Evolutionary conservation across 768 basidiomycete genomes (phyloP).

Genomic region (Tulasnella sp.): DNA sequence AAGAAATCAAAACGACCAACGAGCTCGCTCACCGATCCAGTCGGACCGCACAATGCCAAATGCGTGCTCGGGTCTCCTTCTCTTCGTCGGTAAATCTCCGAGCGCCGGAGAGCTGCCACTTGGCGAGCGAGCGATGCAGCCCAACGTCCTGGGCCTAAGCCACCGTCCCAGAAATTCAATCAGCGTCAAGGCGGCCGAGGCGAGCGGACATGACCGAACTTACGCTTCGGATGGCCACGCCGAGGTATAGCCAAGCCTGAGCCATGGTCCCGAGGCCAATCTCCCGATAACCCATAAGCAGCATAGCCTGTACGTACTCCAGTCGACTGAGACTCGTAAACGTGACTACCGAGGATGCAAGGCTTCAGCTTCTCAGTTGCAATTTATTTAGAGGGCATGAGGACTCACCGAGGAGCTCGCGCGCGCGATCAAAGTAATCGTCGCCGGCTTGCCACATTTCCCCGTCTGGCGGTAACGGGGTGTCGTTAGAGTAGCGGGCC

Average conservation of each 20-base stretch:
- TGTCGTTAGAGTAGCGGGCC: slow-evolving; percentile 53
- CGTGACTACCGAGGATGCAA: neutral
- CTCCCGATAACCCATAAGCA: slow-evolving; percentile 80
- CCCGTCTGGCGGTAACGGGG: neutral
- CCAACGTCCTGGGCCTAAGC: slow-evolving; percentile 69
- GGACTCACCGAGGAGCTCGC: slow-evolving; percentile 49
- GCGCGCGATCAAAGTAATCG: slow-evolving; percentile 63
- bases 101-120: slow-evolving; percentile 65
- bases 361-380: neutral
- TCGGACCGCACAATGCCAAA: slow-evolving; percentile 38
- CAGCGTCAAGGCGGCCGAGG: neutral
- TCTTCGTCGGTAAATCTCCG: slow-evolving; percentile 34
- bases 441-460: slow-evolving; percentile 86
- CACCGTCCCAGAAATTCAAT: neutral
- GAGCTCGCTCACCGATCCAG: slow-evolving; percentile 32
- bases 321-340: slow-evolving; percentile 42
- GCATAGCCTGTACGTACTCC: slow-evolving; percentile 71
- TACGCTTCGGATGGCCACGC: slow-evolving; percentile 84
- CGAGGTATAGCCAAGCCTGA: slow-evolving; percentile 78
- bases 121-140: slow-evolving; percentile 75
- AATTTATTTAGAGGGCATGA: neutral
- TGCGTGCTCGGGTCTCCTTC: slow-evolving; percentile 35
- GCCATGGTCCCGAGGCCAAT: slow-evolving; percentile 85
- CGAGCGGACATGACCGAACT: neutral
- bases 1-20: neutral